Percentiles rank a stretch among this genome's conserved stretches.
Conservation (phyloP, 75 land plant species). For the Picea glauca region DNA sequence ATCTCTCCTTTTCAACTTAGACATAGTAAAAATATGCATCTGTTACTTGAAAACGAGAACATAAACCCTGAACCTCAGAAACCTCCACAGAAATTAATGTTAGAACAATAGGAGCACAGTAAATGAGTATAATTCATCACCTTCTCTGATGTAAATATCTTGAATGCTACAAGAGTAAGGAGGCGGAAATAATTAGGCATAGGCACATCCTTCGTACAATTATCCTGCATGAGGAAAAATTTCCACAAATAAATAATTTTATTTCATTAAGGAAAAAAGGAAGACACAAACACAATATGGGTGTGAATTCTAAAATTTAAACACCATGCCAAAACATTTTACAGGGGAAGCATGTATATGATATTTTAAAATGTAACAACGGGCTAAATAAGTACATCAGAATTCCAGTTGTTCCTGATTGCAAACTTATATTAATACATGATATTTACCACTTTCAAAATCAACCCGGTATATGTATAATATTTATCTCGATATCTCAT, state of each 20-base stretch:
- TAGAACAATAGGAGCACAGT: not conserved
- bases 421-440: not conserved
- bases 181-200: conserved; percentile 84
- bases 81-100: not conserved
- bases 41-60: too few species aligned
- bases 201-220: conserved; percentile 44
- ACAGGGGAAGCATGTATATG: not conserved
- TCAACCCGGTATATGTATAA: too few species aligned
- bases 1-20: not conserved
- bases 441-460: not conserved
- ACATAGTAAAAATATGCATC: not conserved
- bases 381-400: not conserved
- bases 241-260: not conserved
- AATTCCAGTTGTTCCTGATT: not conserved
- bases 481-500: not conserved
- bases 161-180: conserved; percentile 64
- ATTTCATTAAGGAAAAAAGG: not conserved
- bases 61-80: not conserved
- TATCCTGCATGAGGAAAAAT: conserved; percentile 28
- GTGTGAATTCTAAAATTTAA: not conserved
- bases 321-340: not conserved
- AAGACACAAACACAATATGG: not conserved
- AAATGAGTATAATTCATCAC: conserved; percentile 19
- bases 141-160: conserved; percentile 66
- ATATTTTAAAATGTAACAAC: not conserved